Base-by-base conservation (phyloP, 768 basidiomycete species). In the Boletus rex-veris region DNA sequence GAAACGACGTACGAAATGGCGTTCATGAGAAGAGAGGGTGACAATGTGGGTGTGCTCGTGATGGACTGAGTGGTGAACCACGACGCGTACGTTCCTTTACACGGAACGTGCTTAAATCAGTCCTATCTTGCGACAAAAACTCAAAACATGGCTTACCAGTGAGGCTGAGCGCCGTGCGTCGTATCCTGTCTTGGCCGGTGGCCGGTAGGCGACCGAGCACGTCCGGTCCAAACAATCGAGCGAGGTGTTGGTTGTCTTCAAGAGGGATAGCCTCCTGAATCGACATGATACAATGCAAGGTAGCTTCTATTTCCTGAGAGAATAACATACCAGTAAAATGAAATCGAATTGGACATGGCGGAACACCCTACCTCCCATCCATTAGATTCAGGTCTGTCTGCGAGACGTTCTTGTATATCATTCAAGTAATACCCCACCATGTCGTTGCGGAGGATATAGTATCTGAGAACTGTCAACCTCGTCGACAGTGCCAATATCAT, bases 221-320 rank as follows among this genome's bases (percentile, higher is more conserved):
- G 7, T 84, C 81, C 0, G 82, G 74, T n/a, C 83, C 82, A 64
- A 95, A 95, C 14, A 98, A 59, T 10, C 80, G 78, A 21, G 74
- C 67, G 4, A 93, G 74, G 45, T 84, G 78, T 0, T 72, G 64
- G 48, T 79, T 79, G 50, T 79, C 75, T 37, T 81, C 79, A 2
- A 83, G 59, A 3, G 84, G 85, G 26, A 95, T 77, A 1, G 92
- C 92, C 75, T 98, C 95, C 62, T 95, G 90, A 9, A 93, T 78
- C 7, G 87, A 87, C 74, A 86, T 85, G 37, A 96, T 77, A 63
- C 90, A 94, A 64, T 95, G 90, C 7, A 98, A 68, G 0, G 86
- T 86, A 3, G 89, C 89, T 71, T 98, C 95, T 37, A 93, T 80
- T 54, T 90, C 86, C 91, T 96, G 58, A 48, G 39, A 28, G 11